Conservation (phyloP, 192 early-diverging fungal species). For the Linnemannia exigua region DNA sequence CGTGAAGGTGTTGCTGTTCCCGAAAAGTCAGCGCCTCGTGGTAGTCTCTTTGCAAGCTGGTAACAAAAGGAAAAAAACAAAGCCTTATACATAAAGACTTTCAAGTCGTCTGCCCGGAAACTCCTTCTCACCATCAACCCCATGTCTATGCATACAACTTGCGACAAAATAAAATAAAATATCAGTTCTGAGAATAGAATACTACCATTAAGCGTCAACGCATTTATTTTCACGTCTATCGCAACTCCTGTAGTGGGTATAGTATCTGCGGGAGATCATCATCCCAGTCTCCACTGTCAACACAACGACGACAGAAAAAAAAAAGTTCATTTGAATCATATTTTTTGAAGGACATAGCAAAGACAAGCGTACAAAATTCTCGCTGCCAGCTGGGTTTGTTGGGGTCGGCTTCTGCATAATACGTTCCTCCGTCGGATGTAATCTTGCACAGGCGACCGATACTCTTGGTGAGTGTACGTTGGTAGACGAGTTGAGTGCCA, state of each 20-base stretch:
- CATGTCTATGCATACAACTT: too few relatives aligned
- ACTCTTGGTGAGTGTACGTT: constrained; percentile 5
- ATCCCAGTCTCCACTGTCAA: constrained; percentile 48
- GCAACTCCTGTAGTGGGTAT: too few relatives aligned
- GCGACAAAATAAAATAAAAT: too few relatives aligned
- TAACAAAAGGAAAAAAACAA: not conserved
- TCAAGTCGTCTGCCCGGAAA: too few relatives aligned
- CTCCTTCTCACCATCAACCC: too few relatives aligned
- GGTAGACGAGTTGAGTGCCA: not conserved
- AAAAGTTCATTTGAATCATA: constrained; percentile 56
- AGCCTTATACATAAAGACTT: not conserved
- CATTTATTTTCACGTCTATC: too few relatives aligned
- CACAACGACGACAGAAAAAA: constrained; percentile 52
- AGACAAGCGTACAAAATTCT: constrained; percentile 63
- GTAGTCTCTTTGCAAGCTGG: constrained; percentile 34
- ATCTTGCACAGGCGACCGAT: constrained; percentile 27
- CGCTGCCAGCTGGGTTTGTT: constrained; percentile 60
- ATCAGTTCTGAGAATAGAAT: too few relatives aligned
- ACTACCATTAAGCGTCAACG: too few relatives aligned
- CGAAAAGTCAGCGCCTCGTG: constrained; percentile 11
- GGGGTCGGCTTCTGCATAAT: constrained; percentile 64
- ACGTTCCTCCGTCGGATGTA: constrained; percentile 60
- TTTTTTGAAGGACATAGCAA: constrained; percentile 56
- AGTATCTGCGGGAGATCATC: too few relatives aligned
- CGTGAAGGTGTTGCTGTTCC: not conserved